Evolutionary conservation across 2,329 filamentous ascomycete genomes (phyloP).

Genomic region (Fusarium bulbicola): DNA sequence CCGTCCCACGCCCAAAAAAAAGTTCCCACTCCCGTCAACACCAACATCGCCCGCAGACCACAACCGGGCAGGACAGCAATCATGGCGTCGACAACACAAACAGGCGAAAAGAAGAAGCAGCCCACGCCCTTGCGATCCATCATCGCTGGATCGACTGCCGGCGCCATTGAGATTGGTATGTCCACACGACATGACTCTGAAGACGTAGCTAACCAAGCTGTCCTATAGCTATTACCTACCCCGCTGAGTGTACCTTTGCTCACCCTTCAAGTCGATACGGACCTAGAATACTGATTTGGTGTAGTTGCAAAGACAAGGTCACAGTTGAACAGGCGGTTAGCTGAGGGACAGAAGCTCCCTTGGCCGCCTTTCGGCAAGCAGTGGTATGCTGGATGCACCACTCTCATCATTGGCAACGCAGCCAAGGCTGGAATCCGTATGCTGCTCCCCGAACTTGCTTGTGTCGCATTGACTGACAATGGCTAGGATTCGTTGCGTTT

Average conservation of each 20-base stretch:
- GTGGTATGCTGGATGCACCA: slow-evolving; percentile 99
- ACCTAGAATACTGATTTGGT: slow-evolving; percentile 10
- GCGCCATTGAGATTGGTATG: slow-evolving; percentile 90
- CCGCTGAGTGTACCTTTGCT: slow-evolving; percentile 79
- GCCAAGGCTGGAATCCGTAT: slow-evolving; percentile 93
- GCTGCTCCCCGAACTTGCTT: slow-evolving; percentile 39
- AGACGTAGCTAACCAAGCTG: slow-evolving; percentile 18
- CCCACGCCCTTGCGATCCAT: slow-evolving; percentile 89
- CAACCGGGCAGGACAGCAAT: slow-evolving; percentile 3
- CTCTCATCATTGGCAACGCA: slow-evolving; percentile 94
- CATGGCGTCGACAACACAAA: slow-evolving; percentile 43
- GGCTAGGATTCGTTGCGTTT: slow-evolving; percentile 81
- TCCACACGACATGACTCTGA: background rate
- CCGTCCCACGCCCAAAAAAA: slow-evolving; percentile 30
- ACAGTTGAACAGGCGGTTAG: slow-evolving; percentile 87
- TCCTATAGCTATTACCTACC: slow-evolving; percentile 80
- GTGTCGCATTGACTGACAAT: slow-evolving; percentile 10
- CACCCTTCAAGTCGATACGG: background rate
- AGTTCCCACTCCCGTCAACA: slow-evolving; percentile 2
- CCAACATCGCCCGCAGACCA: background rate
- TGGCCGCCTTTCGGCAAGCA: slow-evolving; percentile 93
- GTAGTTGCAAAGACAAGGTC: slow-evolving; percentile 92
- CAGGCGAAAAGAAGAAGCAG: slow-evolving; percentile 50
- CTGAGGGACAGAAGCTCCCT: slow-evolving; percentile 85
- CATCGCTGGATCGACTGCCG: slow-evolving; percentile 90